Percentiles rank a stretch among this genome's conserved stretches.
Conservation (phyloP, 805 yeast species). For the Debaryomyces hansenii region DNA sequence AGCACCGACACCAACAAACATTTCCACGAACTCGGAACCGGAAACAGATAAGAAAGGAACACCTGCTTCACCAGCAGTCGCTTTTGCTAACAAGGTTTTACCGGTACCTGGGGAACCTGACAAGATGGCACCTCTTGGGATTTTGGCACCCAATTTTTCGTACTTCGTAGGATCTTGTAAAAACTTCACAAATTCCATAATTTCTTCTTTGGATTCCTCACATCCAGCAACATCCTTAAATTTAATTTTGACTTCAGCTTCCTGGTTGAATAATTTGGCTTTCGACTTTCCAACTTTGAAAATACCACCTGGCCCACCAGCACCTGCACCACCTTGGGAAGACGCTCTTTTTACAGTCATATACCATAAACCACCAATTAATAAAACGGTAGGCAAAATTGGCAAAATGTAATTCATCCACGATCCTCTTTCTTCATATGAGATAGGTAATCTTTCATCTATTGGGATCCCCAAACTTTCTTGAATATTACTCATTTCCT, state of each 20-base stretch:
- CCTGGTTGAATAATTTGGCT: slow-evolving; percentile 80
- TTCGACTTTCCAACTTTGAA: slow-evolving; percentile 77
- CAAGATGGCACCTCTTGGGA: slow-evolving; percentile 91
- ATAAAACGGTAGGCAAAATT: slow-evolving; percentile 74
- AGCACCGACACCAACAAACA: slow-evolving; percentile 97
- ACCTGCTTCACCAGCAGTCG: slow-evolving; percentile 96
- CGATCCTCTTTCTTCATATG: slow-evolving; percentile 68
- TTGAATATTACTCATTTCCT: slow-evolving; percentile 73
- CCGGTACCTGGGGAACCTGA: slow-evolving; percentile 98
- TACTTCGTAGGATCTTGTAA: slow-evolving; percentile 82
- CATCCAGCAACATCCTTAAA: slow-evolving; percentile 94
- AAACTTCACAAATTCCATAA: slow-evolving; percentile 92
- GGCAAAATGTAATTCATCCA: slow-evolving; percentile 64
- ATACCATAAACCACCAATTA: slow-evolving; percentile 78
- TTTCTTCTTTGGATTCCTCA: slow-evolving; percentile 91
- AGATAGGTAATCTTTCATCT: slow-evolving; percentile 73
- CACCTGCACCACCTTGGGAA: slow-evolving; percentile 44
- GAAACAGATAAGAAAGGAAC: slow-evolving; percentile 91
- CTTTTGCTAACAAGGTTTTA: slow-evolving; percentile 88
- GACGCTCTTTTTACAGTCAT: slow-evolving; percentile 55
- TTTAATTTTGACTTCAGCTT: slow-evolving; percentile 75
- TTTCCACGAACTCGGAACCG: slow-evolving; percentile 94
- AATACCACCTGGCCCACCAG: slow-evolving; percentile 50
- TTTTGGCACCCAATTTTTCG: slow-evolving; percentile 87
- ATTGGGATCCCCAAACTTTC: slow-evolving; percentile 66